phyloP scores from a whole-genome alignment of 768 basidiomycete genomes.

The Xerocomellus chrysenteron region DNA sequence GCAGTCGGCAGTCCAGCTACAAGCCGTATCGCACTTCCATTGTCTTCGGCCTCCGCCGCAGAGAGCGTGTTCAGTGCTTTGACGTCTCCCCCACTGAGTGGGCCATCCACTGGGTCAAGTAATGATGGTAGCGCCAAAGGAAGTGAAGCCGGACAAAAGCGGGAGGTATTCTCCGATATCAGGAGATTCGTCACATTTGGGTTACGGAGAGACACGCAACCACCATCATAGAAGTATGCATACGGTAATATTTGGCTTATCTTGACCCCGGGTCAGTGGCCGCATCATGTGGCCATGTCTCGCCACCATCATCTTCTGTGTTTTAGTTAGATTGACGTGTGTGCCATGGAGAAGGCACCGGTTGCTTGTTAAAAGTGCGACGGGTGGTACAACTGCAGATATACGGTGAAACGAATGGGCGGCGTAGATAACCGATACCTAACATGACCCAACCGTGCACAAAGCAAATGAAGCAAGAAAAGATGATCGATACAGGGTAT shows the following conservation, averaged over 20 bases:
- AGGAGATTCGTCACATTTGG: conserved; percentile 89
- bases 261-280: background rate
- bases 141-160: conserved; percentile 47
- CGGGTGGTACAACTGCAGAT: conserved; percentile 14
- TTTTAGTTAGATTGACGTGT: background rate
- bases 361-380: conserved; percentile 11
- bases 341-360: background rate
- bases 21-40: conserved; percentile 58
- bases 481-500: conserved; percentile 17
- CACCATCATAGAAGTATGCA: conserved; percentile 21
- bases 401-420: conserved; percentile 4
- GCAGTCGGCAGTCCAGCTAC: conserved; percentile 64
- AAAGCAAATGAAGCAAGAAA: background rate
- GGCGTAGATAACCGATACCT: conserved; percentile 1
- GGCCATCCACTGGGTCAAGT: conserved; percentile 63
- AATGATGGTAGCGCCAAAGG: conserved; percentile 39
- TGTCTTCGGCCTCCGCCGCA: conserved; percentile 32
- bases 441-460: background rate
- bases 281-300: background rate
- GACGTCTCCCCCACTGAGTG: conserved; percentile 59
- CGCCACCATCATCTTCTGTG: conserved; percentile 12
- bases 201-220: conserved; percentile 63
- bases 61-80: conserved; percentile 63
- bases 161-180: conserved; percentile 88
- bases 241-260: background rate